phyloP scores from a whole-genome alignment of 2,329 filamentous ascomycete genomes.

The Fusarium circinatum region DNA sequence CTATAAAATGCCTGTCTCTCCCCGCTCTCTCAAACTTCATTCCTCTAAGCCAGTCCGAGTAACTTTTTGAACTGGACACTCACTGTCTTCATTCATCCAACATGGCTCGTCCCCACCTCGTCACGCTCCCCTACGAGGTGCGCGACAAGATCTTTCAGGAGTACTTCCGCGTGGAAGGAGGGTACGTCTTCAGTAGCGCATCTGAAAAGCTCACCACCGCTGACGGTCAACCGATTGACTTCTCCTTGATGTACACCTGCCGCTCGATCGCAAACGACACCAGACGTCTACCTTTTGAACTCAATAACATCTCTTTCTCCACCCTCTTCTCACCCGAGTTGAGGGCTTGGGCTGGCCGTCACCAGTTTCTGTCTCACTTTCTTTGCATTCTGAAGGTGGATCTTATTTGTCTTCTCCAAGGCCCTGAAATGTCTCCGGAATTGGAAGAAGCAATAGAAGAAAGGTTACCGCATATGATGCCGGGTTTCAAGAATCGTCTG shows the following conservation, averaged over 20 bases:
- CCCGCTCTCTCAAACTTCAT: background rate
- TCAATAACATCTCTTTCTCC: background rate
- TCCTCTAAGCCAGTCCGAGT: background rate
- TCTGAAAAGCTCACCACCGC: background rate
- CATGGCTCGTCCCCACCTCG: background rate
- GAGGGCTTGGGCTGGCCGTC: background rate
- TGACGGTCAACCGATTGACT: background rate
- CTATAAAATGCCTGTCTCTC: background rate
- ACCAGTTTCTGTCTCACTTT: background rate
- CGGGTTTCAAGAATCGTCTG: background rate
- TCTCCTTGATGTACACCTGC: slow-evolving; percentile 1
- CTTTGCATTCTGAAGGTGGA: background rate
- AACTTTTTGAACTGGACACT: background rate
- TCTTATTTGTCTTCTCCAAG: background rate
- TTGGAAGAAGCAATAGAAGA: background rate
- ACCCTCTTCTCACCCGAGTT: background rate
- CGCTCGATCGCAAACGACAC: background rate
- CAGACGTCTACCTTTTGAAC: background rate
- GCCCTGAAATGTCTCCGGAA: background rate
- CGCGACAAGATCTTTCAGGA: background rate
- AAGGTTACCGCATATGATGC: background rate
- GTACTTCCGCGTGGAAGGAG: background rate
- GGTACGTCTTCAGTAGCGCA: background rate
- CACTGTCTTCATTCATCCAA: background rate
- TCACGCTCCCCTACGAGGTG: background rate